A percentile compares a stretch with the other conserved stretches of the same genome.
phyloP scores from a whole-genome alignment of 768 basidiomycete genomes.

The Lentinula boryana region DNA sequence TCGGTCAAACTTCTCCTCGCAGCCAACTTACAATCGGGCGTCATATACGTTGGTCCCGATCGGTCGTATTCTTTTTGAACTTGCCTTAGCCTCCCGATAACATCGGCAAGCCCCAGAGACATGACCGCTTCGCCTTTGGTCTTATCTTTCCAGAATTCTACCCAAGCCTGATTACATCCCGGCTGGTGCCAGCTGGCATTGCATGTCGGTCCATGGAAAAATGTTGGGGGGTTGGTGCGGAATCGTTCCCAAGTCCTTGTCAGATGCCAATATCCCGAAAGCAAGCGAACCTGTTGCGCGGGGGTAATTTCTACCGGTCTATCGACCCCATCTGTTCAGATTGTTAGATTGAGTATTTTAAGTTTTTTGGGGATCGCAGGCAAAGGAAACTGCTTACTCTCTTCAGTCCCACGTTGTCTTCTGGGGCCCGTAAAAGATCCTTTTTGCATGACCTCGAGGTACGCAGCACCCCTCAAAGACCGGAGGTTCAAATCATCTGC shows the following conservation, averaged over 20 bases:
- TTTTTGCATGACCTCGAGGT: slow-evolving; percentile 70
- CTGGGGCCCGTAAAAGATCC: not conserved
- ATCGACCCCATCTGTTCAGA: not conserved
- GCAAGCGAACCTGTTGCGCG: slow-evolving; percentile 56
- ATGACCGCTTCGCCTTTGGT: slow-evolving; percentile 57
- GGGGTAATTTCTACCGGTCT: slow-evolving; percentile 42
- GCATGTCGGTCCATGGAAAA: slow-evolving; percentile 60
- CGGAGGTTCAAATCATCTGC: slow-evolving; percentile 65
- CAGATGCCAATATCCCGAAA: slow-evolving; percentile 67
- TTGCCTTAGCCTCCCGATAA: slow-evolving; percentile 56
- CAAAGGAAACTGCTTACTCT: not conserved
- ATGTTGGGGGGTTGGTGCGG: slow-evolving; percentile 48
- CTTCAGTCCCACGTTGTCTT: not conserved
- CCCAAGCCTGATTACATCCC: slow-evolving; percentile 66
- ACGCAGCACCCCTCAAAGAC: slow-evolving; percentile 56
- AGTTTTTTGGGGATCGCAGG: not conserved
- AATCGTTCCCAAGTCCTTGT: slow-evolving; percentile 61
- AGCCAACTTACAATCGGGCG: slow-evolving; percentile 60
- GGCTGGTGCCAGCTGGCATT: slow-evolving; percentile 69
- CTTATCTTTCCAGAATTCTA: slow-evolving; percentile 79
- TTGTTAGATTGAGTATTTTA: not conserved
- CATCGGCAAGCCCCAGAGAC: slow-evolving; percentile 55
- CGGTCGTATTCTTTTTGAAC: slow-evolving; percentile 65
- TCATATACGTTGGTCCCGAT: slow-evolving; percentile 77
- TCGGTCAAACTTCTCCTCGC: slow-evolving; percentile 55